Evolutionary conservation across 2,329 filamentous ascomycete species (phyloP), one percentile per base, ranked within the genome.

Genomic region (Atkinsonella hypoxylon): DNA sequence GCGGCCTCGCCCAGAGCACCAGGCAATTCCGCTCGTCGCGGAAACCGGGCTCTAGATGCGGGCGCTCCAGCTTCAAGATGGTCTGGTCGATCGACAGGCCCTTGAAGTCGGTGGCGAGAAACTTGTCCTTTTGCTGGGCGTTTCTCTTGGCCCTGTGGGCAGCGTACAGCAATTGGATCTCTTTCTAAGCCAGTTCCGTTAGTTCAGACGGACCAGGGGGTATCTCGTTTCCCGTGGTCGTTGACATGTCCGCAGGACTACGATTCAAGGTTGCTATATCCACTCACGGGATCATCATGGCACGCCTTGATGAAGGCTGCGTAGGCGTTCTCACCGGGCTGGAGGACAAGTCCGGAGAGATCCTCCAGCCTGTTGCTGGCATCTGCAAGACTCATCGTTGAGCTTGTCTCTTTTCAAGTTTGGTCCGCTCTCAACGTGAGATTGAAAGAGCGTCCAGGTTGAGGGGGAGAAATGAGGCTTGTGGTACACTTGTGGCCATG

Each of bases 1-100:
- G 86, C 15, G 91, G 91, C 7, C 90, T 76, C 3, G 87, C 88
- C 89, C 89, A 96, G 62, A 96, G 83, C 0, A 89, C 87, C 11
- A 96, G 73, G 62, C 90, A 94, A 61, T 95, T 77, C 40, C 91
- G 75, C 41, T 80, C 78, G 63, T 97, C 91, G 48, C 73, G 65
- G 62, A 85, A 95, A 1, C 79, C 80, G 1, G 82, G 83, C 55
- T 87, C 76, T 36, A 83, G 68, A 1, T 75, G 67, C 1, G 77
- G 77, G 42, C 83, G 75, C 57, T 84, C 77, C 32, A 95, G 70
- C 50, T 83, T 82, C 47, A 82, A 70, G 1, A 96, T 75, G 50
- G 88, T 82, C 2, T 83, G 80, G 61, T 97, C 91, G 48, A 91
- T 76, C 46, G 79, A 79, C 59, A 94, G 78, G 51, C 85, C 85